These are phyloP conservation scores for Psilocybe cubensis DNA, from an alignment of 768 basidiomycete genomes.

Conservation along the genomic window DNA sequence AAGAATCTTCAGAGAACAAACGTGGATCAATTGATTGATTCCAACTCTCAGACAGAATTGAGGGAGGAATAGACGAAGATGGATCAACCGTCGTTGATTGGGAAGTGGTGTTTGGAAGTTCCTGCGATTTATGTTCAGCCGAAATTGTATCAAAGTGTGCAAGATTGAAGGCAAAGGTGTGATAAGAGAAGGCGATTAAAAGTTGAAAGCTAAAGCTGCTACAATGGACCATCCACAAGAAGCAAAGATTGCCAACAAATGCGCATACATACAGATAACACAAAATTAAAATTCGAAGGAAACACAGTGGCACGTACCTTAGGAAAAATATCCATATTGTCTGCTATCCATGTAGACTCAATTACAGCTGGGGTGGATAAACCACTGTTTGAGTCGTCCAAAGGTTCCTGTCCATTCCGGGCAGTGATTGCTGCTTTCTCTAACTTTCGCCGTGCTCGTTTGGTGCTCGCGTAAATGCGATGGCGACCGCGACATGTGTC, in stretches of 20 bases:
- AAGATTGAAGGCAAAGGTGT: background rate
- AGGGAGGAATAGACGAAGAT: background rate
- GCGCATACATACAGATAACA: background rate
- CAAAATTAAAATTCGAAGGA: background rate
- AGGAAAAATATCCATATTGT: background rate
- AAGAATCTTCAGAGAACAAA: slow-evolving; percentile 13
- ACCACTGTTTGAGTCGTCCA: background rate
- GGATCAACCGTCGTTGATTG: background rate
- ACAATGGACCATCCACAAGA: background rate
- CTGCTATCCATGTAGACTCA: background rate
- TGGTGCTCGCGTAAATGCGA: slow-evolving; percentile 53
- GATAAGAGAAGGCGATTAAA: background rate
- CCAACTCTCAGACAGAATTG: slow-evolving; percentile 4
- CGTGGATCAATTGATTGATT: slow-evolving; percentile 22
- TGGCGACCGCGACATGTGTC: slow-evolving; percentile 52
- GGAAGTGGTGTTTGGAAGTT: background rate
- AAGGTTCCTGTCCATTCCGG: background rate
- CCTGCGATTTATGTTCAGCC: background rate
- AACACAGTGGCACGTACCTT: background rate
- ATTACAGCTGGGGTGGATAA: background rate
- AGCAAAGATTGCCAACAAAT: background rate
- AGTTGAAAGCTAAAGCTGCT: background rate
- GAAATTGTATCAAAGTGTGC: background rate
- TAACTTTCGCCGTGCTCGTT: slow-evolving; percentile 50
- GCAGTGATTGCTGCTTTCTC: slow-evolving; percentile 46